Conservation (phyloP, 805 yeast species). For the Torulaspora maleeae region DNA sequence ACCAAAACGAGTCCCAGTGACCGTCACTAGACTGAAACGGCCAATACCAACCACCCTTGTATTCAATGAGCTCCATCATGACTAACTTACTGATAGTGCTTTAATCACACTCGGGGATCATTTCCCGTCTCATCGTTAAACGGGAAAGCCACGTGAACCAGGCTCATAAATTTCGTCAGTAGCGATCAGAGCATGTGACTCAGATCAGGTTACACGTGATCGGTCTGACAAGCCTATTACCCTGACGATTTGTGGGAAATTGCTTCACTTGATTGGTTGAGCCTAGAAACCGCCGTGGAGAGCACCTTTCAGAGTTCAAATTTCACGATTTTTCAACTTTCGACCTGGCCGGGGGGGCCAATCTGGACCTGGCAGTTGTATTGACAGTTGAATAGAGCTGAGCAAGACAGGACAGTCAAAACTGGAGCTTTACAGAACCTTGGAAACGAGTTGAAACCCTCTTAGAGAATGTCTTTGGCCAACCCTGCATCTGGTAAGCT, state of each 20-base stretch:
- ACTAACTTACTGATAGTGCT: neutral
- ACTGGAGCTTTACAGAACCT: too few relatives aligned
- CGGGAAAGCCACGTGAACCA: too few relatives aligned
- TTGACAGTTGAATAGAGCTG: too few relatives aligned
- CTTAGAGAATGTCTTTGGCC: constrained; percentile 31
- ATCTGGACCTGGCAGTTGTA: neutral
- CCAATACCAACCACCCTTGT: neutral
- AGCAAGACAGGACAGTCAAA: too few relatives aligned
- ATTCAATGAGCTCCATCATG: neutral
- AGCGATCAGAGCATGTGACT: too few relatives aligned
- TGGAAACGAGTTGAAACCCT: neutral
- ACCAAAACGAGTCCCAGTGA: neutral
- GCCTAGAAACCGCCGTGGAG: neutral
- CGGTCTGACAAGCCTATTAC: neutral
- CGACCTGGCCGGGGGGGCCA: neutral
- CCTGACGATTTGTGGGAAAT: neutral
- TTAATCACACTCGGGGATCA: neutral
- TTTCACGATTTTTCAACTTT: too few relatives aligned
- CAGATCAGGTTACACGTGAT: neutral
- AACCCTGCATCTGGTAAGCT: constrained; percentile 72
- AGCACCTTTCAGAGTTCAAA: too few relatives aligned
- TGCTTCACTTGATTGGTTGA: neutral
- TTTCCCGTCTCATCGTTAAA: neutral
- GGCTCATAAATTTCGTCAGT: too few relatives aligned
- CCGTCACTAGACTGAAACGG: neutral